Conservation (phyloP, 805 yeast genomes). For the Candida incommunis region DNA sequence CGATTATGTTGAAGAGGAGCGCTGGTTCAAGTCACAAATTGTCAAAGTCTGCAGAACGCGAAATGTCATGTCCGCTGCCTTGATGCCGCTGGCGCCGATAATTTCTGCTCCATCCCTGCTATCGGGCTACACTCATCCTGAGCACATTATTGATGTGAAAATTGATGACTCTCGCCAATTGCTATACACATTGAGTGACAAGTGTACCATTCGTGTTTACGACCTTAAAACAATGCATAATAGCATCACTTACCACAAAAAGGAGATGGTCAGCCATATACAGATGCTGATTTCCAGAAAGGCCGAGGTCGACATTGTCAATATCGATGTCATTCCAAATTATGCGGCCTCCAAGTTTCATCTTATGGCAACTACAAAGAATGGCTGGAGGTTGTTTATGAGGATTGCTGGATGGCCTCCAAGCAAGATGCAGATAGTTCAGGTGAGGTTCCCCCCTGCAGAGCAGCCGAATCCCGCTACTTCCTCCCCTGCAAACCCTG, state of each 20-base stretch:
- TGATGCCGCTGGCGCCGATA: slow-evolving; percentile 14
- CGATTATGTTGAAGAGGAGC: slow-evolving; percentile 65
- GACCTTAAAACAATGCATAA: slow-evolving; percentile 26
- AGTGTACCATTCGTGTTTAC: slow-evolving; percentile 71
- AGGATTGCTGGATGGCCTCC: slow-evolving; percentile 31
- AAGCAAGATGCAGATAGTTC: slow-evolving; percentile 24
- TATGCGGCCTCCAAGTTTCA: slow-evolving; percentile 28
- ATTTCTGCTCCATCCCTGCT: slow-evolving; percentile 15
- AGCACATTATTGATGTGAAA: slow-evolving; percentile 45
- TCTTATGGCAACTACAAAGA: slow-evolving; percentile 63
- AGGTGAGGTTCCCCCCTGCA: slow-evolving; percentile 32
- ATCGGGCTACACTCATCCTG: slow-evolving; percentile 26
- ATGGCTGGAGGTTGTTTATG: slow-evolving; percentile 68
- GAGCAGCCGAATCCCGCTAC: too few relatives aligned
- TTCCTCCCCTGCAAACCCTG: slow-evolving; percentile 21
- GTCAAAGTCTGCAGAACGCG: slow-evolving; percentile 73
- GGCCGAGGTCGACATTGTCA: neutral
- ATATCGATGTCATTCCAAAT: neutral
- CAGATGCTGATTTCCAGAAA: neutral
- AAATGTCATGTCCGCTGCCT: slow-evolving; percentile 31
- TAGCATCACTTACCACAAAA: slow-evolving; percentile 14
- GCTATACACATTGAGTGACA: slow-evolving; percentile 69
- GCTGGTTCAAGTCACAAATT: slow-evolving; percentile 78
- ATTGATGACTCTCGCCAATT: slow-evolving; percentile 68
- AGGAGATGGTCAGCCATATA: slow-evolving; percentile 2